A percentile compares a stretch with the other conserved stretches of the same genome.
Evolutionary conservation across 371 early-diverging fungal species (phyloP).

Genomic region (Actinomortierella ambigua): DNA sequence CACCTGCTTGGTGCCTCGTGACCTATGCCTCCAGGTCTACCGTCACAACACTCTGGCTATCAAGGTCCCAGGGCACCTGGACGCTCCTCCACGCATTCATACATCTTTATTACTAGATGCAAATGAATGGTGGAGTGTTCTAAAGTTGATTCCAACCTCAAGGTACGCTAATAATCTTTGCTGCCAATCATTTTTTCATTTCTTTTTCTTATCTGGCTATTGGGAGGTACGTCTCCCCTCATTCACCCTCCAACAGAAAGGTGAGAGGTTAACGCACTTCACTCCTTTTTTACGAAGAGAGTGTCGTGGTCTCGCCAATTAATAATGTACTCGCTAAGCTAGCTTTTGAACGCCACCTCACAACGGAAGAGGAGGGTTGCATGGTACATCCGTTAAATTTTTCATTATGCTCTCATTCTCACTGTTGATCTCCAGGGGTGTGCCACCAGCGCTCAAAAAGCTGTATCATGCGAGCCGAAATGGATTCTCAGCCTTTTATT

Average conservation of each 20-base stretch:
- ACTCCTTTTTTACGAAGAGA: too few relatives aligned
- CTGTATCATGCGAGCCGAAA: slow-evolving; percentile 35
- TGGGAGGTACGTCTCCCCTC: too few relatives aligned
- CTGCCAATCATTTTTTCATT: not conserved
- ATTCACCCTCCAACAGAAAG: too few relatives aligned
- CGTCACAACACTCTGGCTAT: slow-evolving; percentile 38
- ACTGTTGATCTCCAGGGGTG: too few relatives aligned
- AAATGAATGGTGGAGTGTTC: slow-evolving; percentile 27
- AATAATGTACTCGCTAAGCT: too few relatives aligned
- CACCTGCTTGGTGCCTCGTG: slow-evolving; percentile 27
- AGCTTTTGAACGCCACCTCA: too few relatives aligned
- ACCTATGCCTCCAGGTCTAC: slow-evolving; percentile 35
- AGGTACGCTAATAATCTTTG: not conserved
- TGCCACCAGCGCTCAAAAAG: slow-evolving; percentile 21
- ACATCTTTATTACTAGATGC: slow-evolving; percentile 23
- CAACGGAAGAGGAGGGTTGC: not conserved
- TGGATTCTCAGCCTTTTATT: slow-evolving; percentile 34
- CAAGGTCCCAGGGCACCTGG: slow-evolving; percentile 30
- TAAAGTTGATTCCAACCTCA: slow-evolving; percentile 1
- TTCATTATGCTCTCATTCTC: too few relatives aligned
- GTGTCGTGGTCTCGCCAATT: too few relatives aligned
- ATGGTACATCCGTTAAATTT: slow-evolving; percentile 7
- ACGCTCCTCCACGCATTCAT: slow-evolving; percentile 30
- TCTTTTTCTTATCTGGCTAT: not conserved
- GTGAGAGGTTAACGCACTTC: too few relatives aligned